Evolutionary conservation across 805 yeast genomes (phyloP).

Genomic region (Dipodascopsis uninucleata): DNA sequence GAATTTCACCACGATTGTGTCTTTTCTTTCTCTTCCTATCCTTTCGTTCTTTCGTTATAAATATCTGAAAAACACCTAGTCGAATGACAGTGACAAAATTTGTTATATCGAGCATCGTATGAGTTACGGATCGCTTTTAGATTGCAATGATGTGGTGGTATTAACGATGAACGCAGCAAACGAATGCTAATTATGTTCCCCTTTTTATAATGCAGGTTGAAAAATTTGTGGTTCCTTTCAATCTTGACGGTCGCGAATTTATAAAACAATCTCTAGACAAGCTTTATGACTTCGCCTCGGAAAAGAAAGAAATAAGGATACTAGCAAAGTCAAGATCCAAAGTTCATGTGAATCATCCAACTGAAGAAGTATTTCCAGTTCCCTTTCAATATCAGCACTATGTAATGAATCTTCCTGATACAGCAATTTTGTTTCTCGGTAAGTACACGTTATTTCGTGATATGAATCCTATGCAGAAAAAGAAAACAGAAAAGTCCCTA

Average conservation of each 20-base stretch:
- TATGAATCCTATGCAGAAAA: too few relatives aligned
- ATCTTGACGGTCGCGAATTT: constrained; percentile 79
- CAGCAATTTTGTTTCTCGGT: constrained; percentile 68
- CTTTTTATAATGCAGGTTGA: constrained; percentile 11
- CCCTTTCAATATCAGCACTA: constrained; percentile 62
- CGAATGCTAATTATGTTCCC: too few relatives aligned
- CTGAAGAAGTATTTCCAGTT: constrained; percentile 32
- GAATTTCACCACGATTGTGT: constrained; percentile 12
- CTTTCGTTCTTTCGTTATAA: constrained; percentile 23
- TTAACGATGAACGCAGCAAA: background rate
- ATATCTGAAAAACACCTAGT: constrained; percentile 21
- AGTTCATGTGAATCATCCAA: constrained; percentile 33
- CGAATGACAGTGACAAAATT: constrained; percentile 23
- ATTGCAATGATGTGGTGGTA: background rate
- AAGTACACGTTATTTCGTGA: too few relatives aligned
- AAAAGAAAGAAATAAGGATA: constrained; percentile 4
- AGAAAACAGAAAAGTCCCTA: too few relatives aligned
- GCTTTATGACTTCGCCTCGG: constrained; percentile 14
- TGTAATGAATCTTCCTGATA: constrained; percentile 94
- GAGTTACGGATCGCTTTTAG: background rate
- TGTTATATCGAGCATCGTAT: constrained; percentile 17
- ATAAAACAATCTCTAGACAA: constrained; percentile 42
- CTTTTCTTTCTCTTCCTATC: constrained; percentile 25
- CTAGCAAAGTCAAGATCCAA: constrained; percentile 17
- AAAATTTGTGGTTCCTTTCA: constrained; percentile 56